Evolutionary conservation across 192 early-diverging fungal genomes (phyloP).

Genomic region (Pilobolus umbonatus): DNA sequence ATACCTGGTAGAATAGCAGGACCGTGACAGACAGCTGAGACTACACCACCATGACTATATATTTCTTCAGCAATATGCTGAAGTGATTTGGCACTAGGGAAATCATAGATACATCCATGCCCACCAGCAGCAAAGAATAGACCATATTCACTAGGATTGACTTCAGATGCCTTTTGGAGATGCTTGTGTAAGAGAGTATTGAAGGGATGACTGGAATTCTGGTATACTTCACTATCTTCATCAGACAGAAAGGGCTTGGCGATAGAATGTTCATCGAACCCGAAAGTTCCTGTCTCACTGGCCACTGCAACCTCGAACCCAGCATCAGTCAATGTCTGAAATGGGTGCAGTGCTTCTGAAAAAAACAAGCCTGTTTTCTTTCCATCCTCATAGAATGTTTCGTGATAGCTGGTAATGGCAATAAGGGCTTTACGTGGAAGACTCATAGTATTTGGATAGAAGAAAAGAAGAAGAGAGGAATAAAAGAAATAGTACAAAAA

Average conservation of each 20-base stretch:
- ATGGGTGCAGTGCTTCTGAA: conserved; percentile 50
- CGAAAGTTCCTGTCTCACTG: conserved; percentile 48
- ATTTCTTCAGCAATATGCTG: conserved; percentile 48
- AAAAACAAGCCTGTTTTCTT: conserved; percentile 50
- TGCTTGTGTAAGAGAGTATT: conserved; percentile 32
- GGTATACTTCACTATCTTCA: conserved; percentile 31
- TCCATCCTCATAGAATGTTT: conserved; percentile 49
- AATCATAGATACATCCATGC: conserved; percentile 50
- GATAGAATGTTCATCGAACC: conserved; percentile 48
- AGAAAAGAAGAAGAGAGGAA: not conserved
- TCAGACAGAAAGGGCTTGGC: conserved; percentile 37
- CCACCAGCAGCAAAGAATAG: conserved; percentile 52
- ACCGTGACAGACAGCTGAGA: conserved; percentile 59
- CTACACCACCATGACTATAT: conserved; percentile 47
- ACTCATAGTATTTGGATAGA: conserved; percentile 5
- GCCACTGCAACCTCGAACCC: conserved; percentile 51
- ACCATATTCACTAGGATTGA: conserved; percentile 44
- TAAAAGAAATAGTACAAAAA: not conserved
- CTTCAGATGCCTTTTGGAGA: conserved; percentile 41
- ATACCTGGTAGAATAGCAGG: conserved; percentile 62
- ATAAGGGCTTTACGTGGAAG: conserved; percentile 46
- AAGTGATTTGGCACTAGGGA: conserved; percentile 40
- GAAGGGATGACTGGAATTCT: conserved; percentile 38
- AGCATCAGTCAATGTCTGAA: conserved; percentile 33
- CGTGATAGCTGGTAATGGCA: conserved; percentile 45